phyloP scores from a whole-genome alignment of 805 yeast species.

The Pichia sporocuriosa region DNA sequence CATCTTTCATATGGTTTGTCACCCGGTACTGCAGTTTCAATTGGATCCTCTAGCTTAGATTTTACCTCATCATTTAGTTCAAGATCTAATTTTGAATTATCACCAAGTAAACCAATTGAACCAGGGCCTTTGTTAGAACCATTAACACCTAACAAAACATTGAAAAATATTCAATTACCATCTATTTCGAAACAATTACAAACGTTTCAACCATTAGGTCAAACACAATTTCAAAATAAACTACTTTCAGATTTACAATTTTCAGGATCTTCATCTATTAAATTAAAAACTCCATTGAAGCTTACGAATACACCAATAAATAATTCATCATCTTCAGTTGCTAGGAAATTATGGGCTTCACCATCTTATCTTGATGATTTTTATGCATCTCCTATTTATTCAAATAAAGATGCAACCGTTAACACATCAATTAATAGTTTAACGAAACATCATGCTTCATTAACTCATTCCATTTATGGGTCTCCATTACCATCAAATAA shows the following conservation, averaged over 20 bases:
- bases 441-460: not conserved
- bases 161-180: conserved; percentile 13
- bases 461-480: conserved; percentile 11
- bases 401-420: not conserved
- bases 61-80: conserved; percentile 64
- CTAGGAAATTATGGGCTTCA: conserved; percentile 55
- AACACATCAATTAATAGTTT: not conserved
- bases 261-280: conserved; percentile 6
- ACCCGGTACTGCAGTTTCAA: conserved; percentile 19
- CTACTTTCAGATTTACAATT: not conserved
- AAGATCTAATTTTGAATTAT: conserved; percentile 54
- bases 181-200: conserved; percentile 13
- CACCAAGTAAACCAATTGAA: conserved; percentile 48
- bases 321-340: conserved; percentile 26
- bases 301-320: conserved; percentile 1
- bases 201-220: conserved; percentile 3
- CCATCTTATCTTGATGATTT: conserved; percentile 64
- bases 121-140: conserved; percentile 66
- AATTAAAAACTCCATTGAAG: conserved; percentile 7
- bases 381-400: conserved; percentile 43
- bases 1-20: conserved; percentile 23
- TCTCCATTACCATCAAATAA: conserved; percentile 8
- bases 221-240: not conserved
- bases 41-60: conserved; percentile 32
- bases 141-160: conserved; percentile 41